Percentiles rank a stretch among this genome's conserved stretches.
Evolutionary conservation across 495 filamentous ascomycete genomes (phyloP).

Genomic region (Talaromyces thailandensis): DNA sequence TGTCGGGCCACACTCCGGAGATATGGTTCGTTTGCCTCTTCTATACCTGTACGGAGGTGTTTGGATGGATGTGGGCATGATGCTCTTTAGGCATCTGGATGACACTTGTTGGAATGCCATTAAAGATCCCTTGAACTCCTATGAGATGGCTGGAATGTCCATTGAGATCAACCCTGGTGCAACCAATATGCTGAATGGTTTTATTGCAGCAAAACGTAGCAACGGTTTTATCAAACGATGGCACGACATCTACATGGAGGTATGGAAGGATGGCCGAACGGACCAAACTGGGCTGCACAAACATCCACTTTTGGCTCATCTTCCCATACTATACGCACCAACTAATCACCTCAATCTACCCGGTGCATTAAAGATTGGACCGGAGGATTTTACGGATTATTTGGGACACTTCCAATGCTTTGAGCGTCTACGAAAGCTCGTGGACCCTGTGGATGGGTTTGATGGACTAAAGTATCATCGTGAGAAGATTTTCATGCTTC

Average conservation of each 20-base stretch:
- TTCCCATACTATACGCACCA: background rate
- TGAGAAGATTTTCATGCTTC: background rate
- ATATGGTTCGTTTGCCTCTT: conserved; percentile 13
- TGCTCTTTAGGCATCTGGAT: conserved; percentile 14
- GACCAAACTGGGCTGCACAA: background rate
- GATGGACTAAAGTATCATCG: background rate
- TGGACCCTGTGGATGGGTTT: background rate
- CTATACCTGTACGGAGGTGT: conserved; percentile 17
- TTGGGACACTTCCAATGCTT: background rate
- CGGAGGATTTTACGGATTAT: conserved; percentile 1
- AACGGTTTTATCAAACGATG: conserved; percentile 4
- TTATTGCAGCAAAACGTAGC: conserved; percentile 12
- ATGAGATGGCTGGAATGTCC: conserved; percentile 8
- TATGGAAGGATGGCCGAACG: background rate
- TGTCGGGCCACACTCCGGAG: conserved; percentile 13
- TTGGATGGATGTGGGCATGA: conserved; percentile 16
- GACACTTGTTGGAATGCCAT: conserved; percentile 14
- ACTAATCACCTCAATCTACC: background rate
- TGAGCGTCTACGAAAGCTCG: background rate
- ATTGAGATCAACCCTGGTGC: background rate
- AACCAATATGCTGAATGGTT: conserved; percentile 9
- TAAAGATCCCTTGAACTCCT: conserved; percentile 10
- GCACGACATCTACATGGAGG: background rate
- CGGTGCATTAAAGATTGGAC: background rate
- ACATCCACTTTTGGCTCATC: conserved; percentile 1